Percentiles rank a stretch among this genome's conserved stretches.
phyloP scores from a whole-genome alignment of 495 filamentous ascomycete species.

The Lepraria neglecta region DNA sequence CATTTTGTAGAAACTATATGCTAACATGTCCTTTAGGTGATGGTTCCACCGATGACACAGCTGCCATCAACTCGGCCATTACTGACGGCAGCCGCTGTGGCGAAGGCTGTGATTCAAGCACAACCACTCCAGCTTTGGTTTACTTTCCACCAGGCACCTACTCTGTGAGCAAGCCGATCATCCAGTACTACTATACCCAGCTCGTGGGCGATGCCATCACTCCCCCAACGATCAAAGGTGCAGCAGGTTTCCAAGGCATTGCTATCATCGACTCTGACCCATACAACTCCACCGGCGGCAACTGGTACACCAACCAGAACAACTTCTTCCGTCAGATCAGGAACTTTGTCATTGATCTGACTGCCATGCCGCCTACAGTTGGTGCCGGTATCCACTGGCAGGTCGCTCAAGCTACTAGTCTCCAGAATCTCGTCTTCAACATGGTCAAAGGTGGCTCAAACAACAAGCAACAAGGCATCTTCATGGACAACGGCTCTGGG shows the following conservation, averaged over 20 bases:
- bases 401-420: slow-evolving; percentile 86
- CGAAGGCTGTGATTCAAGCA: slow-evolving; percentile 72
- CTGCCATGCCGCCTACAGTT: slow-evolving; percentile 52
- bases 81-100: slow-evolving; percentile 70
- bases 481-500: slow-evolving; percentile 93
- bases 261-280: slow-evolving; percentile 87
- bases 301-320: slow-evolving; percentile 92
- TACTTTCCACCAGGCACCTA: slow-evolving; percentile 81
- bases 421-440: slow-evolving; percentile 86
- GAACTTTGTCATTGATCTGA: slow-evolving; percentile 88
- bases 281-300: slow-evolving; percentile 55
- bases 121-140: slow-evolving; percentile 64
- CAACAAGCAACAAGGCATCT: slow-evolving; percentile 83
- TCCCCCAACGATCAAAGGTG: slow-evolving; percentile 71
- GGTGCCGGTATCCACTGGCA: slow-evolving; percentile 96
- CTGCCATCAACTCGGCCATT: slow-evolving; percentile 83
- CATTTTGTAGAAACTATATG: slow-evolving; percentile 23
- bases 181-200: slow-evolving; percentile 75
- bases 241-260: slow-evolving; percentile 68
- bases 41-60: slow-evolving; percentile 76
- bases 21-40: slow-evolving; percentile 46
- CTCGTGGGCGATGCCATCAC: slow-evolving; percentile 66
- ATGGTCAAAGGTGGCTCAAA: slow-evolving; percentile 66
- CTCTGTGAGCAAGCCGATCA: slow-evolving; percentile 58
- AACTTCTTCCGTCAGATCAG: slow-evolving; percentile 97